Evolutionary conservation across 768 basidiomycete genomes (phyloP), one percentile per base, ranked within the genome.

Genomic region (Pulveroboletus ravenelii): DNA sequence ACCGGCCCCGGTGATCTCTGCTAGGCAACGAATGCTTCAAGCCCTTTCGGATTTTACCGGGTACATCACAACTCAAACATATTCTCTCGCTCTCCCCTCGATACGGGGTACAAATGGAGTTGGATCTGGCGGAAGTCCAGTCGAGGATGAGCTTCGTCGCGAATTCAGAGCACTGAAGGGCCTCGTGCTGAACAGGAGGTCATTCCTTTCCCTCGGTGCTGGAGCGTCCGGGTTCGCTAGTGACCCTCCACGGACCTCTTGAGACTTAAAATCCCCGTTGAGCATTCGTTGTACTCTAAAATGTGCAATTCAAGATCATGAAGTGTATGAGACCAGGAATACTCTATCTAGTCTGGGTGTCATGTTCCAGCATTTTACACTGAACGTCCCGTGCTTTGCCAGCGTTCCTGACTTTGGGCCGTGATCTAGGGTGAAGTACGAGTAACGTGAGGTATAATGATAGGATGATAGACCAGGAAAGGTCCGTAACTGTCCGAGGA

Each of bases 121-220:
- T 8, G 15, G 57, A 4, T 46, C 64, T n/a, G 37, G 56, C 13
- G 54, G 54, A 48, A 56, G 53, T 44, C 61, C 64, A 15, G 29
- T 76, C 2, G 73, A 80, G 40, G 88, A 89, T 56, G 87, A 89
- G 48, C 63, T 89, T 12, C 77, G 79, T 51, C 75, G 81, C 52
- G 89, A 91, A 62, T 85, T 91, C 40, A 74, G 85, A 49, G 83
- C 85, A 12, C 67, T 91, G 59, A 91, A 90, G 60, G 87, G 88
- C 9, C 75, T 90, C 18, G 86, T 87, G 41, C 70, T 91, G 39
- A 91, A 87, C 63, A 72, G 89, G 82, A 81, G 60, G 56, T 75
- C 72, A 13, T 62, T 60, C 46, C 41, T 57, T 10, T 53, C 59
- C 25, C 39, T 40, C 5, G 35, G 23, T 3, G 14, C 38, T 1